phyloP scores from a whole-genome alignment of 83 land plant genomes.

The Thuja plicata region DNA sequence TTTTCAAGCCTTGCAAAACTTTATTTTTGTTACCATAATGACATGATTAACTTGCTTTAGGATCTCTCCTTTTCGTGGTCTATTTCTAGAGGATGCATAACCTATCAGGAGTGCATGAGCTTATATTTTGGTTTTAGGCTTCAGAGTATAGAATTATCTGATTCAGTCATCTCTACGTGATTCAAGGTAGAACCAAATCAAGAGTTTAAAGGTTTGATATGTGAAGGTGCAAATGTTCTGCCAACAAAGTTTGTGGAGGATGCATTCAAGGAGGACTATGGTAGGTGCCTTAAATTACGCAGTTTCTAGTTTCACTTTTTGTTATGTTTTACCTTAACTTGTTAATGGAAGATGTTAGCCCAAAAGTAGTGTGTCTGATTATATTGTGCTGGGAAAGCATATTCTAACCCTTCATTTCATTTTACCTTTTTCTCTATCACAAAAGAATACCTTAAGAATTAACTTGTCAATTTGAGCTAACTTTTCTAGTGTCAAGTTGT shows the following conservation, averaged over 20 bases:
- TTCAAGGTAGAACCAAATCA: constrained; percentile 97
- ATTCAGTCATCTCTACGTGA: constrained; percentile 10
- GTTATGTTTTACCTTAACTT: neutral
- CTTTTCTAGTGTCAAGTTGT: constrained; percentile 47
- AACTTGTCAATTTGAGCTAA: constrained; percentile 11
- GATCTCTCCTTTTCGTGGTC: neutral
- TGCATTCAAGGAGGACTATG: constrained; percentile 89
- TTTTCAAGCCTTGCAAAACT: neutral
- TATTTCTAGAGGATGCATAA: neutral
- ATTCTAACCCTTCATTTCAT: neutral
- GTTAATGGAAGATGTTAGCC: neutral
- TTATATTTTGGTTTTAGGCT: neutral
- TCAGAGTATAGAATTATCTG: neutral
- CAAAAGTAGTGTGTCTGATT: neutral
- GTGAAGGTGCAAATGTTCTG: constrained; percentile 98
- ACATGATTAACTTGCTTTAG: neutral
- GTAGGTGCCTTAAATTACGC: constrained; percentile 34
- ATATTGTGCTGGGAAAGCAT: neutral
- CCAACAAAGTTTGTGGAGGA: constrained; percentile 90
- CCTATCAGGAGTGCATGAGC: neutral
- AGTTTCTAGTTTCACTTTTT: neutral
- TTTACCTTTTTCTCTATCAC: neutral
- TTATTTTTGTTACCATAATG: neutral
- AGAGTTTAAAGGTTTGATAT: constrained; percentile 90
- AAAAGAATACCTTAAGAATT: neutral